phyloP scores from a whole-genome alignment of 2,329 filamentous ascomycete genomes.

The Fusarium camptoceras region DNA sequence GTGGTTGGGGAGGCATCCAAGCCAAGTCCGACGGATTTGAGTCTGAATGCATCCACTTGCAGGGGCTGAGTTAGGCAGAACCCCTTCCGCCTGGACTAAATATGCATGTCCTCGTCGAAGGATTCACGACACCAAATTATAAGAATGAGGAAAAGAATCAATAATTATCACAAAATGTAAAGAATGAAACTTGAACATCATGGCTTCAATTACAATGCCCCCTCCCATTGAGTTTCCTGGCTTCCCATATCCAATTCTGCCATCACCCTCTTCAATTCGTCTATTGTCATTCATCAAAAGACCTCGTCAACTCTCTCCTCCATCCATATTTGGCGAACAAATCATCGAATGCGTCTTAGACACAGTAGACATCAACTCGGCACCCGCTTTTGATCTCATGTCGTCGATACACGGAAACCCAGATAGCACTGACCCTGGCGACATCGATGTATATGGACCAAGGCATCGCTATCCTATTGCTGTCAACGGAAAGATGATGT shows the following conservation, averaged over 20 bases:
- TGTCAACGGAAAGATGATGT: slow-evolving; percentile 2
- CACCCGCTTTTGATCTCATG: background rate
- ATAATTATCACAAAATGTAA: background rate
- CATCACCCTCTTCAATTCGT: background rate
- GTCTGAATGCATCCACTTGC: background rate
- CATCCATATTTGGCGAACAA: background rate
- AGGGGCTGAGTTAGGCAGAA: background rate
- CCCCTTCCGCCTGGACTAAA: background rate
- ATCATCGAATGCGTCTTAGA: background rate
- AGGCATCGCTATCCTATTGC: slow-evolving; percentile 4
- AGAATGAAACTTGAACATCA: background rate
- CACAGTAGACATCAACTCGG: background rate
- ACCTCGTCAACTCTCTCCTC: slow-evolving; percentile 1
- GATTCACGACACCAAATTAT: background rate
- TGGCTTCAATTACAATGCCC: background rate
- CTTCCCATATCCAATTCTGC: background rate
- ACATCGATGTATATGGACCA: background rate
- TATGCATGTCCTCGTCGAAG: background rate
- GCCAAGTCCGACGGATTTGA: too few relatives aligned
- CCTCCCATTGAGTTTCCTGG: background rate
- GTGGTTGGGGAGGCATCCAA: too few relatives aligned
- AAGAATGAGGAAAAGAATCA: background rate
- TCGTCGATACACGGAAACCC: slow-evolving; percentile 9
- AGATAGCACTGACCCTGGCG: background rate
- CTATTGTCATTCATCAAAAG: background rate